Evolutionary conservation across 2,329 filamentous ascomycete species (phyloP), one percentile per base, ranked within the genome.

Genomic region (Didymosphaeria variabile): DNA sequence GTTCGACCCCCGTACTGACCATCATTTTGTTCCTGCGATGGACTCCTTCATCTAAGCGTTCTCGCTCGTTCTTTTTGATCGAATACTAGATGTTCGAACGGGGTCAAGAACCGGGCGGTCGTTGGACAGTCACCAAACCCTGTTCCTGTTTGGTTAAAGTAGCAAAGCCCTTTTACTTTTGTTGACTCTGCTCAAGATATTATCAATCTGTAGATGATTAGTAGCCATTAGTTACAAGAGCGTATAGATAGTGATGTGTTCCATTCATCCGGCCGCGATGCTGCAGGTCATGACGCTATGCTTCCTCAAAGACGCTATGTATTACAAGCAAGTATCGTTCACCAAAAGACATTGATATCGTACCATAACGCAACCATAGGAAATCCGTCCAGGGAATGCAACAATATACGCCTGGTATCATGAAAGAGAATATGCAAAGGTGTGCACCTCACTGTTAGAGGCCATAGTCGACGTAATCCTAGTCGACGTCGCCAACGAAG

Each of bases 1-100:
- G 52, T 55, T 55, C 52, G 52, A 55, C 52, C 52, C 52, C 38
- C 52, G 52, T 55, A 55, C 38, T 55, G 52, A 55, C 52, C 52
- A 55, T 31, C 32, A 19, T 53, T 51, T 47, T 47, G 45, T 6
- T 12, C n/a, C 6, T 47, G 23, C 13, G 36, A 3, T 17, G 12
- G 8, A 3, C 36, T 17, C n/a, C n/a, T n/a, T n/a, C n/a, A n/a
- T n/a, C n/a, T n/a, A n/a, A n/a, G n/a, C n/a, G n/a, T n/a, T n/a
- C n/a, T n/a, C n/a, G n/a, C n/a, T n/a, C n/a, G 4, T 29, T 21
- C 8, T 44, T 44, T 44, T 44, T 44, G 40, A 29, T 29, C 26
- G 26, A 29, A 29, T 29, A 6, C 26, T 29, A 29, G 26, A 6
- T 6, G 26, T 29, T 4, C 6, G 4, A 29, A 29, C 26, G 26